Percentiles rank a stretch among this genome's conserved stretches.
phyloP scores from a whole-genome alignment of 768 basidiomycete species.

The Suillus alpinus region DNA sequence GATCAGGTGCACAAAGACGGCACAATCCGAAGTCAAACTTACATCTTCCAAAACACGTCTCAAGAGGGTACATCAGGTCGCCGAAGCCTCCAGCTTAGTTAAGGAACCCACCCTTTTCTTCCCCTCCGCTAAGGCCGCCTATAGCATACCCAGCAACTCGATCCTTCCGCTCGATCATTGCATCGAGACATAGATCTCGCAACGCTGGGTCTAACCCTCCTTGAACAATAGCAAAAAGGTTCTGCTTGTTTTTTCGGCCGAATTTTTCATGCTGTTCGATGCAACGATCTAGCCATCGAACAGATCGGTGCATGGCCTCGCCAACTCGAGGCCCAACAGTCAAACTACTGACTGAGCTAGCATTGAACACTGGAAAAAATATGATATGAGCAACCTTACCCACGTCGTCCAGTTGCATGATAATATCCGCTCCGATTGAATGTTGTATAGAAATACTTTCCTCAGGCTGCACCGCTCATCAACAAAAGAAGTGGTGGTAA shows the following conservation, averaged over 20 bases:
- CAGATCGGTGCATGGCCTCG: slow-evolving; percentile 86
- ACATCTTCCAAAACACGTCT: slow-evolving; percentile 90
- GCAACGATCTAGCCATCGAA: slow-evolving; percentile 89
- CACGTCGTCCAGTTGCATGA: slow-evolving; percentile 94
- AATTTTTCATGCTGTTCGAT: slow-evolving; percentile 71
- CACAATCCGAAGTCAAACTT: slow-evolving; percentile 20
- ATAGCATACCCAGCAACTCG: slow-evolving; percentile 89
- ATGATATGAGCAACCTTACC: slow-evolving; percentile 43
- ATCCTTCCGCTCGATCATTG: slow-evolving; percentile 75
- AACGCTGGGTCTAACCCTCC: slow-evolving; percentile 75
- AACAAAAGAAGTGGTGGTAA: slow-evolving; percentile 6
- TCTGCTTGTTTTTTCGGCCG: slow-evolving; percentile 65
- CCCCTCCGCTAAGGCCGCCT: slow-evolving; percentile 87
- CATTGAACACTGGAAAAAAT: slow-evolving; percentile 6
- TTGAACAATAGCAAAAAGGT: slow-evolving; percentile 90
- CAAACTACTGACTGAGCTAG: slow-evolving; percentile 65
- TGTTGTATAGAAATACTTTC: slow-evolving; percentile 91
- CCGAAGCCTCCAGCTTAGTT: slow-evolving; percentile 6
- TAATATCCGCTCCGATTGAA: slow-evolving; percentile 87
- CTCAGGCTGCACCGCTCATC: slow-evolving; percentile 58
- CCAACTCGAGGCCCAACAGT: slow-evolving; percentile 77
- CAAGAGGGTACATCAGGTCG: slow-evolving; percentile 1
- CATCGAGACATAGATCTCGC: slow-evolving; percentile 72
- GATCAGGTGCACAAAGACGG: slow-evolving; percentile 11
- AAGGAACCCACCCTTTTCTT: slow-evolving; percentile 70